Percentiles rank a stretch among this genome's conserved stretches.
Conservation (phyloP, 2,329 filamentous ascomycete species). For the Zelopaecilomyces penicillatus region DNA sequence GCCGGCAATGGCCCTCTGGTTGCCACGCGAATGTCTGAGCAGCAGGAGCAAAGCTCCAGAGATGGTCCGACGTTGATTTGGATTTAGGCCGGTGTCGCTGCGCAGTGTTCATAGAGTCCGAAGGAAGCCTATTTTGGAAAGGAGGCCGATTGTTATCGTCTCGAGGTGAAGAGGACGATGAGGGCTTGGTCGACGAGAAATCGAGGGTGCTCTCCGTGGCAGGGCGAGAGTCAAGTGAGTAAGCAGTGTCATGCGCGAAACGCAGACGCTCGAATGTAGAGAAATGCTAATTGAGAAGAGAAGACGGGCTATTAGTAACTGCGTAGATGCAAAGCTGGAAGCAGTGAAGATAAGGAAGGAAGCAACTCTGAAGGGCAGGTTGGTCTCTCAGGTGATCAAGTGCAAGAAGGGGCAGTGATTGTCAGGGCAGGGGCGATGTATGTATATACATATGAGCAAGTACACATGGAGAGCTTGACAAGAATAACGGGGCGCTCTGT, state of each 20-base stretch:
- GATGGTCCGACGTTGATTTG: slow-evolving; percentile 11
- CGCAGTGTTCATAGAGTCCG: slow-evolving; percentile 4
- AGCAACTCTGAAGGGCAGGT: too few relatives aligned
- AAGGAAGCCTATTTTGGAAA: slow-evolving; percentile 5
- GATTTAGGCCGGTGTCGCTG: neutral
- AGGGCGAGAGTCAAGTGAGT: slow-evolving; percentile 21
- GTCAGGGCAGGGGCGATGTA: too few relatives aligned
- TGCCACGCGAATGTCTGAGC: too few relatives aligned
- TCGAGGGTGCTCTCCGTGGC: slow-evolving; percentile 18
- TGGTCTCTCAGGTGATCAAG: too few relatives aligned
- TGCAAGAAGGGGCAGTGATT: too few relatives aligned
- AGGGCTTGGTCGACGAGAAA: slow-evolving; percentile 16
- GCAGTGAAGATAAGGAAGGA: too few relatives aligned
- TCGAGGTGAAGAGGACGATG: slow-evolving; percentile 9
- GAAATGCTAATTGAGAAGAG: slow-evolving; percentile 50
- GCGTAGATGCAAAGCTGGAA: too few relatives aligned
- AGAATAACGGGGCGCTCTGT: too few relatives aligned
- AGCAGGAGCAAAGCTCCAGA: slow-evolving; percentile 5
- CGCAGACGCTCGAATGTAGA: slow-evolving; percentile 62
- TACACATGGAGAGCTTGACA: too few relatives aligned
- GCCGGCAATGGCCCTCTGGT: neutral
- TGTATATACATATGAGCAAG: too few relatives aligned
- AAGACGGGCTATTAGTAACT: neutral
- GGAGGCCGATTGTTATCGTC: slow-evolving; percentile 5
- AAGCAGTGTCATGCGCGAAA: slow-evolving; percentile 44